Evolutionary conservation across 352 stramenopile genomes (phyloP), one percentile per base, ranked within the genome.

Genomic region (Pythium utonaiense): DNA sequence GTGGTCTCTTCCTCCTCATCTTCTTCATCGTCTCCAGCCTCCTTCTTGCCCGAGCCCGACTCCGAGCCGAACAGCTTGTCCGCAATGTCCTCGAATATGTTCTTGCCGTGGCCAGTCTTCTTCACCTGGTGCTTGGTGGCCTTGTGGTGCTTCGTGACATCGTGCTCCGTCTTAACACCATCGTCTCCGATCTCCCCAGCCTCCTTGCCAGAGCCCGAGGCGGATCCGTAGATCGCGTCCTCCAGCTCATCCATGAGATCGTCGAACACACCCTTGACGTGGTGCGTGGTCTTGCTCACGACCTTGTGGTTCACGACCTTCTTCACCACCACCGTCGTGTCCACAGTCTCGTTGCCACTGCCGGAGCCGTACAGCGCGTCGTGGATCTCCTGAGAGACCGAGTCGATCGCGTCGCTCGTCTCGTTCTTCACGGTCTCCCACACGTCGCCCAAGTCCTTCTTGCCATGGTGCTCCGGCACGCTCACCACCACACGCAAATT

Each of bases 391-490:
- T 49, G 22, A 0, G 13, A 30, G 24, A 56, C 45, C 19, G 44
- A 22, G 13, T 56, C 44, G 33, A 50, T 21, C 6, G 47, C 44
- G 22, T 40, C 24, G 21, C 36, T 44, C 1, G 47, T 57, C 13
- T 38, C 24, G 48, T 57, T 64, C 47, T 50, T 57, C 24, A 57
- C 17, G 17, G 14, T 25, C 6, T 64, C 57, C 33, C 31, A 50
- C n/a, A 41, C 57, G 40, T 52, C 38, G 24, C 28, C 40, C 33
- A 28, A n/a, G 34, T 59, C 33, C 10, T 59, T 31, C 10, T 55
- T n/a, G 55, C 38, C n/a, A n/a, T n/a, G n/a, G n/a, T n/a, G 56
- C 6, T 56, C 45, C 57, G 45, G n/a, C 36, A 51, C 24, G 58
- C 41, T 33, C 38, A 41, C 13, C 31, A 49, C 36, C 10, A 49